phyloP scores from a whole-genome alignment of 805 yeast species.

The Metschnikowia henanensis region DNA sequence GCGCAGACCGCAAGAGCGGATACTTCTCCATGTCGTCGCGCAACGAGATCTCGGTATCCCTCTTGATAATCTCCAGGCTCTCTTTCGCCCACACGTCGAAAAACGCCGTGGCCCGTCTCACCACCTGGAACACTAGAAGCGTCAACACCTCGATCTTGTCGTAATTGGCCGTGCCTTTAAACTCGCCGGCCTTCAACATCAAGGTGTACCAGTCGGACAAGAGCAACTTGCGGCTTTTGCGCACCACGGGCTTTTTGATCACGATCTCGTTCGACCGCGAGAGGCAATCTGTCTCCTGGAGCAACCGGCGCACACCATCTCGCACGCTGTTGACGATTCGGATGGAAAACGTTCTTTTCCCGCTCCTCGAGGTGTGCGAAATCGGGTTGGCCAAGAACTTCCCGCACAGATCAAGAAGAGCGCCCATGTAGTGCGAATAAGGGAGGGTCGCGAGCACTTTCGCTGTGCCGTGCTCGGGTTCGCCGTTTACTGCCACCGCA shows the following conservation, averaged over 20 bases:
- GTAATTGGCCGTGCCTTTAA: conserved; percentile 59
- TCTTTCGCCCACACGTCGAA: conserved; percentile 73
- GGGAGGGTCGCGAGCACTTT: conserved; percentile 25
- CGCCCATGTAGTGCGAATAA: conserved; percentile 46
- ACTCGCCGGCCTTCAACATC: conserved; percentile 74
- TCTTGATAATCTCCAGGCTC: conserved; percentile 45
- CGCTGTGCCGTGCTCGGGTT: conserved; percentile 23
- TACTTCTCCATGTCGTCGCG: conserved; percentile 41
- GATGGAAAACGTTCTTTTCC: conserved; percentile 53
- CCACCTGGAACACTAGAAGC: conserved; percentile 63
- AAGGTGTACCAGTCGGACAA: conserved; percentile 78
- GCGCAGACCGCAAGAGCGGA: conserved; percentile 52
- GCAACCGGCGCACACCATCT: conserved; percentile 66
- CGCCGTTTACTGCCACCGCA: conserved; percentile 41
- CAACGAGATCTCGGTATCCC: conserved; percentile 34
- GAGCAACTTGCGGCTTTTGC: conserved; percentile 64
- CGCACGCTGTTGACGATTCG: conserved; percentile 62
- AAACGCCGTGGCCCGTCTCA: conserved; percentile 63
- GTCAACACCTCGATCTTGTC: conserved; percentile 63
- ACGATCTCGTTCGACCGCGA: conserved; percentile 74
- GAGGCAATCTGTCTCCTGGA: conserved; percentile 70
- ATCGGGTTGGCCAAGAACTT: conserved; percentile 65
- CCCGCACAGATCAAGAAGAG: conserved; percentile 62
- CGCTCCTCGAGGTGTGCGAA: conserved; percentile 42
- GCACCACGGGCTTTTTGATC: conserved; percentile 56